Evolutionary conservation across 306 rosid genomes (phyloP), one percentile per base, ranked within the genome.

Genomic region (Oemleria cerasiformis): DNA sequence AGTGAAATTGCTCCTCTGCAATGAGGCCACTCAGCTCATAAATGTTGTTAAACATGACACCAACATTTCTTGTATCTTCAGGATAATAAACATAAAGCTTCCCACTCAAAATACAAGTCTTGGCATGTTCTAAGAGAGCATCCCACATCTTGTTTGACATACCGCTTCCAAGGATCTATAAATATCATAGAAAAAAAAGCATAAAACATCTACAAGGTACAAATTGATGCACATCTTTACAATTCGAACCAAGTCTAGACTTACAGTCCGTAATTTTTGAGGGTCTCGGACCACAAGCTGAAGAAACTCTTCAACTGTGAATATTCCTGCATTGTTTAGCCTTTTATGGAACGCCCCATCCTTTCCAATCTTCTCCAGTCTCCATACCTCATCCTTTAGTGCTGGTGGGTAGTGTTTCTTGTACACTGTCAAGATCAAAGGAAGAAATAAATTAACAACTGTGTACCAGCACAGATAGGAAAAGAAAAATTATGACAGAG

Each of bases 141-240:
- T 95, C 99, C 99, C 99, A 95, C 99, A 95, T 95, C 86, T 86
- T 95, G 84, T 95, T 95, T 68, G 99, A 95, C 99, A 95, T 95
- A n/a, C 99, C 99, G 73, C 99, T 92, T 72, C 99, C 99, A 75
- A 95, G 99, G 73, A 89, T 95, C 99, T 95, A 70, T 75, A 84
- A 73, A 85, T 63, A 73, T 67, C 30, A 64, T 40, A 67, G 59
- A 78, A 23, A 70, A 50, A 36, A 68, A 70, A 78, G 81, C 49
- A 79, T 80, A 73, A 53, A 42, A 54, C 53, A 54, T 30, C 25
- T 36, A 70, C 53, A 74, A 51, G 38, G 66, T 70, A 80, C 68
- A 42, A 75, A 75, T 30, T 30, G 36, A 30, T 30, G 36, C 36
- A 30, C 36, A 30, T 30, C 47, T 21, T 65, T 44, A 73, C 76